Evolutionary conservation across 352 stramenopile species (phyloP).

Genomic region (Nothophytophthora sp.): DNA sequence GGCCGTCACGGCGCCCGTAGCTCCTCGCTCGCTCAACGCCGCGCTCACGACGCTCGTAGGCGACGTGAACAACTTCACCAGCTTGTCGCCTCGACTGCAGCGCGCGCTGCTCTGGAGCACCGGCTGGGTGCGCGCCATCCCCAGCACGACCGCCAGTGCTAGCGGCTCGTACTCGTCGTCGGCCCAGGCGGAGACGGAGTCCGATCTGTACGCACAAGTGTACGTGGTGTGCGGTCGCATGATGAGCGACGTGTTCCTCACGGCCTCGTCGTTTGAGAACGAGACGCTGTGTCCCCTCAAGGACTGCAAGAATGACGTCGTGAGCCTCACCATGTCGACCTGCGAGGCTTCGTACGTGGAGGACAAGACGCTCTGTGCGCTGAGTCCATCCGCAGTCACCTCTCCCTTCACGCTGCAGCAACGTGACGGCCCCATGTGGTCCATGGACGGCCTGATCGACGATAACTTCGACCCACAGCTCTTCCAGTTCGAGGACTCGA

Average conservation of each 20-base stretch:
- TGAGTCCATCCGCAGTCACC: slow-evolving; percentile 3
- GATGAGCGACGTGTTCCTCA: slow-evolving; percentile 46
- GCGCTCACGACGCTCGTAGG: slow-evolving; percentile 2
- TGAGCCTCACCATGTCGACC: slow-evolving; percentile 18
- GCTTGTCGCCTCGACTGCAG: slow-evolving; percentile 20
- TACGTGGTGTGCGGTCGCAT: slow-evolving; percentile 39
- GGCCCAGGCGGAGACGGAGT: too few relatives aligned
- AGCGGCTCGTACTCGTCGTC: slow-evolving; percentile 1
- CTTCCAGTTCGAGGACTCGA: slow-evolving; percentile 7
- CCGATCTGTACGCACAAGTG: slow-evolving; percentile 34
- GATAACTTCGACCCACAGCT: slow-evolving; percentile 35
- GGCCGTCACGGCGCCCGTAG: slow-evolving; percentile 9
- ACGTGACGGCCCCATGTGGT: slow-evolving; percentile 25
- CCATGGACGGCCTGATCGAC: slow-evolving; percentile 33
- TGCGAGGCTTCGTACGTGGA: slow-evolving; percentile 19
- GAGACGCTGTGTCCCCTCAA: slow-evolving; percentile 14
- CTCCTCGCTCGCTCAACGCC: slow-evolving; percentile 9
- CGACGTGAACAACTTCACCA: slow-evolving; percentile 16
- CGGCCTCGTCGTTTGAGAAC: slow-evolving; percentile 14
- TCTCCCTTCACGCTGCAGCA: slow-evolving; percentile 1
- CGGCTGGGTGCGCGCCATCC: slow-evolving; percentile 24
- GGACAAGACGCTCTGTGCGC: slow-evolving; percentile 19
- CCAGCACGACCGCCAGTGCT: neutral
- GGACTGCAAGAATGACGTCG: slow-evolving; percentile 34
- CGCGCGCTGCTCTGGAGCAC: slow-evolving; percentile 45